These are phyloP conservation scores for Hyphopichia homilentoma DNA, from an alignment of 805 yeast genomes.

Conservation along the genomic window DNA sequence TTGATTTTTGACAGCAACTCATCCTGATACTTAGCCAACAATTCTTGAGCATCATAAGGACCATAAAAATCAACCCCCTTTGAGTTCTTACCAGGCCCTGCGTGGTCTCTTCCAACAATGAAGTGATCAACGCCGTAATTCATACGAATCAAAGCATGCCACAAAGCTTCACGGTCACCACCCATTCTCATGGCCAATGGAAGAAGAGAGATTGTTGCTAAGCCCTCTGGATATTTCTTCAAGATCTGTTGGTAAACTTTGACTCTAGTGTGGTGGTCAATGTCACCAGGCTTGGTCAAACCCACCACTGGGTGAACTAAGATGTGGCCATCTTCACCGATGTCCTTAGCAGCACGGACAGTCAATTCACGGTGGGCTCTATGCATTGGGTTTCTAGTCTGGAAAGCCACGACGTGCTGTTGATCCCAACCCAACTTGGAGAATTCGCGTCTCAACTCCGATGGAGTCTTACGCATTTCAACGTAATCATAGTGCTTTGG, in stretches of 20 bases:
- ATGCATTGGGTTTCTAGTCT: conserved; percentile 98
- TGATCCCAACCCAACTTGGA: conserved; percentile 75
- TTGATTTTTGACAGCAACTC: conserved; percentile 70
- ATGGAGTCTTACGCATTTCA: conserved; percentile 83
- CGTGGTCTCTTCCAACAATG: conserved; percentile 97
- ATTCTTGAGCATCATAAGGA: conserved; percentile 92
- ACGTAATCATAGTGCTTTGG: conserved; percentile 91
- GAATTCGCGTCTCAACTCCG: conserved; percentile 85
- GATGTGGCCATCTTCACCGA: conserved; percentile 69
- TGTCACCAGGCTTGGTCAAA: conserved; percentile 94
- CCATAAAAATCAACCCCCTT: conserved; percentile 93
- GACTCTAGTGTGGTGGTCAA: conserved; percentile 96
- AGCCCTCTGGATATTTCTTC: conserved; percentile 90
- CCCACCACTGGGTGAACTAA: conserved; percentile 97
- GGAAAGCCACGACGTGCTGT: conserved; percentile 83
- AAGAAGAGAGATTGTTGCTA: conserved; percentile 82
- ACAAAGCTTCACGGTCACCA: conserved; percentile 96
- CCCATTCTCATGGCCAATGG: conserved; percentile 99
- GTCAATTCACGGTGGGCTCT: conserved; percentile 96
- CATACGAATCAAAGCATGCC: conserved; percentile 97
- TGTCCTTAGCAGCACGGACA: conserved; percentile 92
- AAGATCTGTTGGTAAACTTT: conserved; percentile 90
- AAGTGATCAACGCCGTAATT: conserved; percentile 93
- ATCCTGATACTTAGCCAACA: conserved; percentile 68
- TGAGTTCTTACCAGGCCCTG: conserved; percentile 90